Conservation (phyloP, 106 monocot species). For the Ottelia alismoides region DNA sequence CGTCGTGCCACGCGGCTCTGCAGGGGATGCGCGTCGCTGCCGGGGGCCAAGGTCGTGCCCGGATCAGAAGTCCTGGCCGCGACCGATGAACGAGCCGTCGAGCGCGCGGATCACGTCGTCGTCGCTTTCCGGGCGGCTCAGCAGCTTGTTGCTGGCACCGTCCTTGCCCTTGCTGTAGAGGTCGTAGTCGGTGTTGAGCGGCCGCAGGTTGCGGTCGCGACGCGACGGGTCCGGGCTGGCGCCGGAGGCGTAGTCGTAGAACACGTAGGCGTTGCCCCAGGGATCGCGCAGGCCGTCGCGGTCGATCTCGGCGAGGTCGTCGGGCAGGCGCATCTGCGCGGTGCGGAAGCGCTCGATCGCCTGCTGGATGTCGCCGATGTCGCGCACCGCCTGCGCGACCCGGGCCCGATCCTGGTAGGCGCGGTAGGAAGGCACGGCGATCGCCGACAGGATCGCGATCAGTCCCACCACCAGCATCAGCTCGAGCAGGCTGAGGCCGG, state of each 20-base stretch:
- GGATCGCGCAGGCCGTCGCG: not conserved
- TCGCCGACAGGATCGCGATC: not conserved
- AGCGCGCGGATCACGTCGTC: not conserved
- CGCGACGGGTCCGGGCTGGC: not conserved
- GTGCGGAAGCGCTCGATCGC: not conserved
- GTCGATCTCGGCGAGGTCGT: not conserved
- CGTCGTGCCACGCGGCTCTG: not conserved
- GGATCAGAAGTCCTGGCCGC: not conserved
- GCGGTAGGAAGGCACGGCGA: not conserved
- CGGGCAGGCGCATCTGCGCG: not conserved
- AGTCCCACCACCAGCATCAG: not conserved
- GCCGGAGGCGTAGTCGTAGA: not conserved
- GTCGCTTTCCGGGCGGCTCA: not conserved
- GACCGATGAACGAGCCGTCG: not conserved
- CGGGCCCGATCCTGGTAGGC: not conserved
- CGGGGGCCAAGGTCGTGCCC: too few relatives aligned
- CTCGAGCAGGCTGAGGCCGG: not conserved
- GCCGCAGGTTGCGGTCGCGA: not conserved
- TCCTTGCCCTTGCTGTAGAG: not conserved
- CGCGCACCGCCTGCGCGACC: not conserved
- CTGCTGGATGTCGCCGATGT: not conserved
- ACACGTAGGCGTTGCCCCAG: not conserved
- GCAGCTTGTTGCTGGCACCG: not conserved
- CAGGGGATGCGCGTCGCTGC: not conserved
- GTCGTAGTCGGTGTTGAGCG: not conserved